These are phyloP conservation scores for Flaveria floridana DNA, from an alignment of 140 eudicot genomes.

Conservation along the genomic window DNA sequence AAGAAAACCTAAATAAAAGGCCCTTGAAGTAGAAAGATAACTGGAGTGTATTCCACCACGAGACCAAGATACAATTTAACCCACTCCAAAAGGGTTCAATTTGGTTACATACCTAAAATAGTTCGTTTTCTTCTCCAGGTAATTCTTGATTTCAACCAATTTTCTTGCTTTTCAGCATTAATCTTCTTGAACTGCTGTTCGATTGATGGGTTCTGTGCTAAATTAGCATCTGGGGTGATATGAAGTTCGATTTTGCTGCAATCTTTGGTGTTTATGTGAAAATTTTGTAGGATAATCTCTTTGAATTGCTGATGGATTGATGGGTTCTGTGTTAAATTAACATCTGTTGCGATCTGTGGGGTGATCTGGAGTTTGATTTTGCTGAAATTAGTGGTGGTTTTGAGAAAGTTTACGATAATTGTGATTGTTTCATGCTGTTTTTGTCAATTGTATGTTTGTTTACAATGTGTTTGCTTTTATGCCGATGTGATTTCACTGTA, in stretches of 20 bases:
- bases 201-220: not conserved
- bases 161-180: not conserved
- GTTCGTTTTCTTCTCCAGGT: slow-evolving; percentile 20
- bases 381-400: slow-evolving; percentile 14
- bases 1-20: slow-evolving; percentile 20
- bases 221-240: slow-evolving; percentile 1
- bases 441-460: not conserved
- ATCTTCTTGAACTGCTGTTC: slow-evolving; percentile 8
- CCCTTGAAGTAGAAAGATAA: slow-evolving; percentile 12
- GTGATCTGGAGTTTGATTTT: slow-evolving; percentile 29
- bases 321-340: not conserved
- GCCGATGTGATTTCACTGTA: slow-evolving; percentile 12
- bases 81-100: not conserved
- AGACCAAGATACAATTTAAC: not conserved
- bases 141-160: not conserved
- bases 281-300: not conserved
- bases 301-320: slow-evolving; percentile 13
- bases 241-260: slow-evolving; percentile 28
- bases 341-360: slow-evolving; percentile 9
- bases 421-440: not conserved
- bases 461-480: not conserved
- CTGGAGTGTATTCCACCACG: slow-evolving; percentile 20
- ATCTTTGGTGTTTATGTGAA: slow-evolving; percentile 1
- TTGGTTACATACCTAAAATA: not conserved
- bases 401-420: not conserved